These are phyloP conservation scores for Pleurotus eryngii DNA, from an alignment of 768 basidiomycete species.

Conservation along the genomic window DNA sequence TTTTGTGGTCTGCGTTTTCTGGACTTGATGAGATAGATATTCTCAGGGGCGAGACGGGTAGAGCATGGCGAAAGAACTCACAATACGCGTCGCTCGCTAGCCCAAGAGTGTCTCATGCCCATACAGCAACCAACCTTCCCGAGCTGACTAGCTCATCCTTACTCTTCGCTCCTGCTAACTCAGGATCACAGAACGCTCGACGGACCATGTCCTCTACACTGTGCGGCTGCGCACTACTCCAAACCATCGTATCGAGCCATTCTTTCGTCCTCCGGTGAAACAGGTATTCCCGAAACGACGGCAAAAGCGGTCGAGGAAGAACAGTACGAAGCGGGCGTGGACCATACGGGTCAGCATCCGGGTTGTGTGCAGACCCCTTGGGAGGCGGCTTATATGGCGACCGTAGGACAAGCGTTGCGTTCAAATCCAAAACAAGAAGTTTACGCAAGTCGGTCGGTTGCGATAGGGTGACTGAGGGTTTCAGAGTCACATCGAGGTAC, in stretches of 20 bases:
- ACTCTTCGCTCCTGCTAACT: slow-evolving; percentile 15
- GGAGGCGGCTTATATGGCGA: slow-evolving; percentile 32
- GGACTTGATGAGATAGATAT: slow-evolving; percentile 20
- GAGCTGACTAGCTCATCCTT: slow-evolving; percentile 10
- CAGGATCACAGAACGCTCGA: slow-evolving; percentile 47
- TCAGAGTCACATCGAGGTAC: slow-evolving; percentile 15
- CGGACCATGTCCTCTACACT: slow-evolving; percentile 76
- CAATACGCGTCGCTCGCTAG: slow-evolving; percentile 59
- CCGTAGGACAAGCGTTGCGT: slow-evolving; percentile 70
- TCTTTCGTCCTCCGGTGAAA: slow-evolving; percentile 53
- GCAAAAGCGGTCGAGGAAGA: slow-evolving; percentile 64
- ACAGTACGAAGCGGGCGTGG: slow-evolving; percentile 32
- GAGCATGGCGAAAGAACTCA: slow-evolving; percentile 35
- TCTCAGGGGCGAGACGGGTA: not conserved
- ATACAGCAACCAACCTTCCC: slow-evolving; percentile 52
- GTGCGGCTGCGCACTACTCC: slow-evolving; percentile 84
- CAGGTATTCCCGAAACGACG: slow-evolving; percentile 57
- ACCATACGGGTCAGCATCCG: slow-evolving; percentile 19
- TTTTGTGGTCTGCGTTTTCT: slow-evolving; percentile 62
- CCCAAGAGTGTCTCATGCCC: slow-evolving; percentile 80
- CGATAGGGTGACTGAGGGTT: slow-evolving; percentile 23
- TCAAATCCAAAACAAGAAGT: slow-evolving; percentile 71
- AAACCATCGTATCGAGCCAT: slow-evolving; percentile 85
- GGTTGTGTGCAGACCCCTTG: not conserved
- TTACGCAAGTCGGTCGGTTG: slow-evolving; percentile 41